Evolutionary conservation across 805 yeast genomes (phyloP).

Genomic region (Trichomonascus vanleenenianus): DNA sequence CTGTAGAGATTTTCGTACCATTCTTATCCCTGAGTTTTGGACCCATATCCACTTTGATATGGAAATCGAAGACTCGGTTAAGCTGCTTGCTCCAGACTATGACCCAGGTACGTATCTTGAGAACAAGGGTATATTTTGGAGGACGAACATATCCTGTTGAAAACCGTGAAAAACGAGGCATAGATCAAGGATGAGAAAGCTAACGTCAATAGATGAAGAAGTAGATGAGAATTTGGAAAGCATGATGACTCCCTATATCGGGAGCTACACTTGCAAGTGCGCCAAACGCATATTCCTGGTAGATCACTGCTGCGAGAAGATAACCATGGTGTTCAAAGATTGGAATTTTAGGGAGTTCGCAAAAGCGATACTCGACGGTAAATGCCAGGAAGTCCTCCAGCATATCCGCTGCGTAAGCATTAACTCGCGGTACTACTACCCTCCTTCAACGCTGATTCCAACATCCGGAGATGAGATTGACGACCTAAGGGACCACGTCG

Average conservation of each 20-base stretch:
- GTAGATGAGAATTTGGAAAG: not conserved
- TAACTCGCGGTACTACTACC: not conserved
- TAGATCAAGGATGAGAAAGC: too few relatives aligned
- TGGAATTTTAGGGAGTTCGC: not conserved
- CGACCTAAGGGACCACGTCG: not conserved
- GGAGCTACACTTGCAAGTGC: too few relatives aligned
- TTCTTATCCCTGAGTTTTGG: not conserved
- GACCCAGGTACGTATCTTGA: too few relatives aligned
- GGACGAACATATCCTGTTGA: too few relatives aligned
- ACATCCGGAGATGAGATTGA: not conserved
- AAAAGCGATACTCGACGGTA: not conserved
- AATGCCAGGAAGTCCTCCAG: not conserved
- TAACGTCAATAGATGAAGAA: not conserved
- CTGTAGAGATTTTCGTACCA: not conserved
- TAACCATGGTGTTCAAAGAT: not conserved
- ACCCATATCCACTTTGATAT: not conserved
- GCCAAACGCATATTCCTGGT: not conserved
- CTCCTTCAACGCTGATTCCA: not conserved
- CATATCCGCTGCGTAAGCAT: not conserved
- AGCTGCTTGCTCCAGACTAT: too few relatives aligned
- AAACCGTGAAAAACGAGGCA: too few relatives aligned
- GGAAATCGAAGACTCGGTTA: not conserved
- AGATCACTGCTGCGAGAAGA: not conserved
- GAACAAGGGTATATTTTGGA: too few relatives aligned
- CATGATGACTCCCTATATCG: not conserved